These are phyloP conservation scores for Saccharum hybrid DNA, from an alignment of 202 grass and related monocot genomes.

Conservation along the genomic window DNA sequence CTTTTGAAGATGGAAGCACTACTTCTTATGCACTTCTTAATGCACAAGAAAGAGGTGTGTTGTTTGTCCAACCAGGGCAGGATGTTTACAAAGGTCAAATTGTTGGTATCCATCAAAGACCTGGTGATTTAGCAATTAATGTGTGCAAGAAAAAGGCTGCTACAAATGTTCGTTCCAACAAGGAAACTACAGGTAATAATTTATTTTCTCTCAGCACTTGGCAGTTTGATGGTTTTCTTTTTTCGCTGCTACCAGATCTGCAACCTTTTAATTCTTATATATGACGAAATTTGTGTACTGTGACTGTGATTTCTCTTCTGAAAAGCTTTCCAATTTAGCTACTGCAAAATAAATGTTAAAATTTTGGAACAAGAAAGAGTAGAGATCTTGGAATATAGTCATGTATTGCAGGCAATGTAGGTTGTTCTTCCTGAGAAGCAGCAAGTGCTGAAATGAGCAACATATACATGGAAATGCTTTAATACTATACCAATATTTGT, in stretches of 20 bases:
- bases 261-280: not conserved
- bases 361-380: slow-evolving; percentile 18
- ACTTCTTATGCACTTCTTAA: slow-evolving; percentile 89
- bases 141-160: slow-evolving; percentile 99
- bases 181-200: slow-evolving; percentile 88
- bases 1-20: slow-evolving; percentile 91
- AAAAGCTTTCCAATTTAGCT: not conserved
- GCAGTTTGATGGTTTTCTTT: slow-evolving; percentile 22
- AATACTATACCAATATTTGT: not conserved
- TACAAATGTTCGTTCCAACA: slow-evolving; percentile 97
- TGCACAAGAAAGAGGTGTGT: slow-evolving; percentile 93
- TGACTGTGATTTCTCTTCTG: not conserved
- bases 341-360: slow-evolving; percentile 2
- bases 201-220: slow-evolving; percentile 14
- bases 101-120: slow-evolving; percentile 90
- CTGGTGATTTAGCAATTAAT: slow-evolving; percentile 95
- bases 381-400: not conserved
- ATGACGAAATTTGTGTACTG: not conserved
- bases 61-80: slow-evolving; percentile 77
- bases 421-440: not conserved
- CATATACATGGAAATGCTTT: not conserved
- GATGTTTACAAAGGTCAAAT: slow-evolving; percentile 98
- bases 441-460: not conserved
- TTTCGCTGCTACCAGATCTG: not conserved
- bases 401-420: not conserved